Conservation (phyloP, 306 rosid genomes). For the Quercus cerris region DNA sequence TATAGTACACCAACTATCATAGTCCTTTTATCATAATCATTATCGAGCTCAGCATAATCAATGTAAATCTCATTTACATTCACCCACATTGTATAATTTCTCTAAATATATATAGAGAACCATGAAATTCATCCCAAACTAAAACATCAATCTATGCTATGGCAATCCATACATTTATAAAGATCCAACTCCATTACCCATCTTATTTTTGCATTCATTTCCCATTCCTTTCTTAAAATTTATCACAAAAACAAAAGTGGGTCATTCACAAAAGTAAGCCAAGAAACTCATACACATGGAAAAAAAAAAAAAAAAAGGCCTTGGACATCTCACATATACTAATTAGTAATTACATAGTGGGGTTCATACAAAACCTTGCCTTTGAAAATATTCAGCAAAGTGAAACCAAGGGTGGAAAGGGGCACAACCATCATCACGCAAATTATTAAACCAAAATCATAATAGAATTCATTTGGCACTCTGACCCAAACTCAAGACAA, state of each 20-base stretch:
- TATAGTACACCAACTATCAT: neutral
- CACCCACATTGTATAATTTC: neutral
- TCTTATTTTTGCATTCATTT: too few species aligned
- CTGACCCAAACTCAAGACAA: too few species aligned
- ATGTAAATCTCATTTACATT: neutral
- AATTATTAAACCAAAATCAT: too few species aligned
- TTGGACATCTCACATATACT: neutral
- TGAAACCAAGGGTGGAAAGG: conserved; percentile 72
- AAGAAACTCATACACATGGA: neutral
- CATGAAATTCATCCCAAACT: neutral
- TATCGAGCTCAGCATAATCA: neutral
- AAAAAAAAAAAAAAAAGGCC: neutral
- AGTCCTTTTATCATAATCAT: neutral
- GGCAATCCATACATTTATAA: too few species aligned
- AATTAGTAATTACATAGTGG: too few species aligned
- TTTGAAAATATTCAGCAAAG: conserved; percentile 68
- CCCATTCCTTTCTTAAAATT: neutral
- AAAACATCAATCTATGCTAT: neutral
- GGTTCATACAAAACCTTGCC: conserved; percentile 43
- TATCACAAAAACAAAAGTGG: neutral
- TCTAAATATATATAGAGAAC: neutral
- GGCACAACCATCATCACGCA: conserved; percentile 65
- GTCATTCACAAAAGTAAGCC: neutral
- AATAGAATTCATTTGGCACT: too few species aligned
- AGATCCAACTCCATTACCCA: too few species aligned